phyloP scores from a whole-genome alignment of 805 yeast genomes.

The Metschnikowia colocasiae region DNA sequence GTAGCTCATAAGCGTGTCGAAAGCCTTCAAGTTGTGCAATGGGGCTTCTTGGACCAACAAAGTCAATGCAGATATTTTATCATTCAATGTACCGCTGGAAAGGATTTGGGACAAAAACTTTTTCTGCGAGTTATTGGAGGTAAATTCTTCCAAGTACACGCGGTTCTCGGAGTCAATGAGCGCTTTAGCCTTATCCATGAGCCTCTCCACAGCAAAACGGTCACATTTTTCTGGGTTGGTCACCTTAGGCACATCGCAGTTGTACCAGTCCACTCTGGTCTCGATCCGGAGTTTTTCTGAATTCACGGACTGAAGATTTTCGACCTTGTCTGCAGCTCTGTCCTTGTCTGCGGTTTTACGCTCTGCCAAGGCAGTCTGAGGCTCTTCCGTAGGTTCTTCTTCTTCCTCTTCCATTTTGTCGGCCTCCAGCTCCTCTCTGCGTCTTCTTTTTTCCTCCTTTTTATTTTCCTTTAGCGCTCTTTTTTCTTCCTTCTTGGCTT shows the following conservation, averaged over 20 bases:
- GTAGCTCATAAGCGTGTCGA: constrained; percentile 71
- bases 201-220: constrained; percentile 54
- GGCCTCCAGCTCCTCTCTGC: constrained; percentile 29
- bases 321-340: constrained; percentile 25
- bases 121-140: constrained; percentile 73
- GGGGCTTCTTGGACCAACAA: constrained; percentile 94
- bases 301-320: constrained; percentile 46
- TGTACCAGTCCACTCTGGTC: constrained; percentile 73
- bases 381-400: constrained; percentile 6
- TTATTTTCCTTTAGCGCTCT: constrained; percentile 40
- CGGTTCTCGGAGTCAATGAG: constrained; percentile 69
- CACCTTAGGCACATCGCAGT: constrained; percentile 37
- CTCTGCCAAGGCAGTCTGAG: background rate
- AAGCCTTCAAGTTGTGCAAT: constrained; percentile 76
- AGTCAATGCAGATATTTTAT: constrained; percentile 93
- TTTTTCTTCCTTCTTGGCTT: constrained; percentile 18
- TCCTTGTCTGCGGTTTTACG: constrained; percentile 3
- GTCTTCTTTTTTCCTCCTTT: constrained; percentile 30
- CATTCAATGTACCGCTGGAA: constrained; percentile 88
- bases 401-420: constrained; percentile 21
- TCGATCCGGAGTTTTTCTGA: constrained; percentile 57
- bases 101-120: constrained; percentile 86
- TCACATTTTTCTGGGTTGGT: constrained; percentile 37
- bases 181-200: constrained; percentile 63
- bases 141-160: constrained; percentile 66